These are phyloP conservation scores for Stemphylium vesicarium DNA, from an alignment of 2,329 filamentous ascomycete species.

Conservation along the genomic window DNA sequence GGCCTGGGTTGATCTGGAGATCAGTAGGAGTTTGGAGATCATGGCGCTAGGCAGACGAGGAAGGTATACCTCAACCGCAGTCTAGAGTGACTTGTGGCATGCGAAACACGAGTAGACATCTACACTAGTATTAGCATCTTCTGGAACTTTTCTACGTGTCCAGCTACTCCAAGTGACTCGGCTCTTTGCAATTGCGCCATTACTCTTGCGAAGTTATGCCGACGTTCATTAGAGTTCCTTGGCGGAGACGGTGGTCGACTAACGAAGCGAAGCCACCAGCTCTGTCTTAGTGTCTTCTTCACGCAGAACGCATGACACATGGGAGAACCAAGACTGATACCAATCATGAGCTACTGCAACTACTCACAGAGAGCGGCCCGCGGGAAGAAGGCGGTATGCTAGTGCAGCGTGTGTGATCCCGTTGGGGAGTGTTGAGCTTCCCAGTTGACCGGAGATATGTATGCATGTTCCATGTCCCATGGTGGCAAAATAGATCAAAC, in stretches of 20 bases:
- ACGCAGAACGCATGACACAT: slow-evolving; percentile 32
- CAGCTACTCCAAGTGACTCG: slow-evolving; percentile 8
- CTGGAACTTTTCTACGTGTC: slow-evolving; percentile 19
- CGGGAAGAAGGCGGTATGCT: slow-evolving; percentile 5
- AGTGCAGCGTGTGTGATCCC: slow-evolving; percentile 6
- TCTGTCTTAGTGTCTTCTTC: slow-evolving; percentile 13
- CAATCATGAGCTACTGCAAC: slow-evolving; percentile 11
- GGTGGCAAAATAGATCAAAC: slow-evolving; percentile 4
- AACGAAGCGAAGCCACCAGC: slow-evolving; percentile 21
- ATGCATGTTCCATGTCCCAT: slow-evolving; percentile 6
- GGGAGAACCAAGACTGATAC: slow-evolving; percentile 20
- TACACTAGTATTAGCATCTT: slow-evolving; percentile 12
- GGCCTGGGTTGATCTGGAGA: slow-evolving; percentile 12
- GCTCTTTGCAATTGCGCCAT: slow-evolving; percentile 17
- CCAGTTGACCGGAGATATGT: slow-evolving; percentile 9
- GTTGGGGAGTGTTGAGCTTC: slow-evolving; percentile 9
- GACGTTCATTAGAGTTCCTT: slow-evolving; percentile 22
- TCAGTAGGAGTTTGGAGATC: slow-evolving; percentile 10
- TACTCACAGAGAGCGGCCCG: slow-evolving; percentile 10
- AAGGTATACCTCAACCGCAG: too few relatives aligned
- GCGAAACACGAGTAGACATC: slow-evolving; percentile 1
- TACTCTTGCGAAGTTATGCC: slow-evolving; percentile 10
- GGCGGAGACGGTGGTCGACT: slow-evolving; percentile 19
- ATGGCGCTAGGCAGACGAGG: slow-evolving; percentile 4
- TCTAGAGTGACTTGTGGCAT: too few relatives aligned